Evolutionary conservation across 2,329 filamentous ascomycete genomes (phyloP), one percentile per base, ranked within the genome.

Genomic region (Leptographium lundbergii): DNA sequence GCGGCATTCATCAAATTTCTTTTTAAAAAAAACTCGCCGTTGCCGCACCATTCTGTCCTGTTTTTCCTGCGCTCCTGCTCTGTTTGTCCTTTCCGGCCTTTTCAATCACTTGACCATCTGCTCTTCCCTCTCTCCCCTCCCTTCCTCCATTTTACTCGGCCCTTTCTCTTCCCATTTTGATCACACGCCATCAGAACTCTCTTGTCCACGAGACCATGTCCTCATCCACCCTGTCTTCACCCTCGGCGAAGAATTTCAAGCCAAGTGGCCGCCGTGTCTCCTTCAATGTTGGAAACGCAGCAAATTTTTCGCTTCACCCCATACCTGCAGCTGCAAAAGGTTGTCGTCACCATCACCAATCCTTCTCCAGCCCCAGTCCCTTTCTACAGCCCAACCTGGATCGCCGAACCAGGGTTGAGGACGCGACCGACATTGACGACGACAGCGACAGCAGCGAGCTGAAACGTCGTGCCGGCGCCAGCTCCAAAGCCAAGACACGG

Each of bases 341-440:
- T 7, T 32, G 39, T 10, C 45, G n/a, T 6, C 19, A 32, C 19
- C 24, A 51, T 51, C n/a, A 45, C 19, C 42, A 45, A 19, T 22
- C 42, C 4, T n/a, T 6, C 19, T 24, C 47, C 14, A 4, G 34
- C 17, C 42, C 47, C 14, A 5, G 34, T 11, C 42, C 36, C 9
- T 59, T 56, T 24, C 42, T 27, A 7, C 11, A 48, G 6, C 29
- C 22, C 14, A 25, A 19, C 54, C 5, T 22, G 1, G 59, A 62
- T n/a, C 62, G 57, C n/a, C 59, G 61, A 1, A 22, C 60, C 13
- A 57, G 56, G 6, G 57, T 63, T 0, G 62, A 62, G 0, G 61
- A 63, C 56, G 56, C 7, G 0, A 39, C 13, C 9, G 42, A 53
- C 54, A 54, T 29, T 2, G 50, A 51, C n/a, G 14, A 50, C 14